Percentiles rank a stretch among this genome's conserved stretches.
phyloP scores from a whole-genome alignment of 805 yeast genomes.

The Helenozyma baotianmanensis region DNA sequence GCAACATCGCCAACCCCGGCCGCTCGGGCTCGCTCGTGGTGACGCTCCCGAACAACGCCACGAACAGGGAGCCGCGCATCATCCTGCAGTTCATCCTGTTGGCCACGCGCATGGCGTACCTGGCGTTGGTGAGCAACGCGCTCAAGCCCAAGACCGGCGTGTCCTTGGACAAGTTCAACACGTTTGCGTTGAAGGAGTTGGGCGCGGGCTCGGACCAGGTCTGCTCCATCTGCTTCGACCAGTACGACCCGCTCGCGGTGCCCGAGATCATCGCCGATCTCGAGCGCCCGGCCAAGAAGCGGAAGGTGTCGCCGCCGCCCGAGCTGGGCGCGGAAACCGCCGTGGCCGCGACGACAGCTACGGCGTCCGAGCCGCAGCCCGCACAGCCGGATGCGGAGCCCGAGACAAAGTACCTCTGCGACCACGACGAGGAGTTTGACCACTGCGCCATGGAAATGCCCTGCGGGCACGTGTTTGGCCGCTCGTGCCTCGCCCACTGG shows the following conservation, averaged over 20 bases:
- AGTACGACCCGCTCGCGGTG: conserved; percentile 13
- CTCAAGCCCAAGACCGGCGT: conserved; percentile 50
- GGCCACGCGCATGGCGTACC: conserved; percentile 66
- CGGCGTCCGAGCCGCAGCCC: neutral
- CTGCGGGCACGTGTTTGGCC: conserved; percentile 84
- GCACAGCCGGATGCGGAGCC: conserved; percentile 1
- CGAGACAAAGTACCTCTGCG: conserved; percentile 11
- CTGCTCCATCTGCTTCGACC: conserved; percentile 68
- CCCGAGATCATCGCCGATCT: conserved; percentile 3
- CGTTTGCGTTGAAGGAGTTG: conserved; percentile 30
- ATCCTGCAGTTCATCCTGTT: conserved; percentile 57
- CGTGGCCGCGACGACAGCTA: neutral
- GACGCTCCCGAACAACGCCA: conserved; percentile 63
- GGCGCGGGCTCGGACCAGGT: conserved; percentile 24
- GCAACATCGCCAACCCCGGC: conserved; percentile 33
- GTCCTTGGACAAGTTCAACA: conserved; percentile 47
- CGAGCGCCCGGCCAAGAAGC: conserved; percentile 8
- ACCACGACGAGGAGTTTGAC: conserved; percentile 11
- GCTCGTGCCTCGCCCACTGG: conserved; percentile 84
- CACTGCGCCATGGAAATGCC: conserved; percentile 76
- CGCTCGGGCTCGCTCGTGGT: conserved; percentile 57
- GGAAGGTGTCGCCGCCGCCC: conserved; percentile 10
- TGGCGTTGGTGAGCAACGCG: conserved; percentile 49
- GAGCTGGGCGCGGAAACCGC: neutral
- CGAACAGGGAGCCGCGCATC: conserved; percentile 54